Percentiles rank a stretch among this genome's conserved stretches.
phyloP scores from a whole-genome alignment of 495 filamentous ascomycete species.

The Articulospora tetracladia region DNA sequence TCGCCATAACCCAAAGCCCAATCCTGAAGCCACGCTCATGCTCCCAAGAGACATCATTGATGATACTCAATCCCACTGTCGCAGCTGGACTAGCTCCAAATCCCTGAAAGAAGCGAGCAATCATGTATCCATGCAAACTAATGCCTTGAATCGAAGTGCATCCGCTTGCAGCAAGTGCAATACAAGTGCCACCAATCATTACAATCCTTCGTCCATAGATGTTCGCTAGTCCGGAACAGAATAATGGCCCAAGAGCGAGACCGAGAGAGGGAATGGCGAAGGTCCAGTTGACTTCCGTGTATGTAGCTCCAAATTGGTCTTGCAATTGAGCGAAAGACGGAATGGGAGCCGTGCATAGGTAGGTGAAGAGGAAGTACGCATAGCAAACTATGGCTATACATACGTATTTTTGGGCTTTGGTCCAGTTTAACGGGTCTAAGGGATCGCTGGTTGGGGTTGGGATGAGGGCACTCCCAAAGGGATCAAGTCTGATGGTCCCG shows the following conservation, averaged over 20 bases:
- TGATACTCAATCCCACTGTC: constrained; percentile 59
- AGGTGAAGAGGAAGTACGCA: constrained; percentile 63
- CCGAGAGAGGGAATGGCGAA: constrained; percentile 59
- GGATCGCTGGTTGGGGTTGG: constrained; percentile 50
- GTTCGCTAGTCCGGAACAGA: constrained; percentile 56
- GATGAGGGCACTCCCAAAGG: constrained; percentile 27
- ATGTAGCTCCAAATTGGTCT: constrained; percentile 41
- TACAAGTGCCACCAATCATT: constrained; percentile 49
- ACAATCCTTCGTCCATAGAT: constrained; percentile 54
- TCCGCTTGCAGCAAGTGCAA: constrained; percentile 47
- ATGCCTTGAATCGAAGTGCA: constrained; percentile 24
- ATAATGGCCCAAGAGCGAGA: constrained; percentile 51
- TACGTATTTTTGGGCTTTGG: constrained; percentile 41
- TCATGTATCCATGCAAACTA: constrained; percentile 51
- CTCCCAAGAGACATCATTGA: constrained; percentile 55
- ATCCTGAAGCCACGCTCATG: constrained; percentile 56
- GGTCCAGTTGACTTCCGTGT: constrained; percentile 59
- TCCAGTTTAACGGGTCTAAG: constrained; percentile 59
- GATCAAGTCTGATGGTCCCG: background rate
- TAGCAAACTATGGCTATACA: constrained; percentile 56
- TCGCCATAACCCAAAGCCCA: constrained; percentile 61
- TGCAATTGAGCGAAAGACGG: constrained; percentile 54
- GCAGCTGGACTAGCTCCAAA: constrained; percentile 55
- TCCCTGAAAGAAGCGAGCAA: constrained; percentile 58
- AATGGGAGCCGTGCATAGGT: constrained; percentile 59